These are phyloP conservation scores for Pyrenophora seminiperda DNA, from an alignment of 2,329 filamentous ascomycete species.

Conservation along the genomic window DNA sequence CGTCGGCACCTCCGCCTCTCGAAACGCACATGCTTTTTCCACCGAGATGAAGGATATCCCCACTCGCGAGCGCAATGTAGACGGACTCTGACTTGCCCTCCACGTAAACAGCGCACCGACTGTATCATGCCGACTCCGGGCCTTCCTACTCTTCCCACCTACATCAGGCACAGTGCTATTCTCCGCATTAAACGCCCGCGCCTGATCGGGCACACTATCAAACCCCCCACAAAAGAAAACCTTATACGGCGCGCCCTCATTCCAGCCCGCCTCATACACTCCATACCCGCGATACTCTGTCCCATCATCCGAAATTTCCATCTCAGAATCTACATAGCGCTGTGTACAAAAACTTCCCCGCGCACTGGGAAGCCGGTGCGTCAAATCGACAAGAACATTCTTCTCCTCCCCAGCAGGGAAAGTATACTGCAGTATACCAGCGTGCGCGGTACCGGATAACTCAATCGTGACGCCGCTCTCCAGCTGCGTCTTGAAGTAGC, in stretches of 20 bases:
- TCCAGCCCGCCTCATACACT: constrained; percentile 37
- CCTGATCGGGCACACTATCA: constrained; percentile 26
- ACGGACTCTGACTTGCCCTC: constrained; percentile 10
- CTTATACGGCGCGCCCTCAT: constrained; percentile 37
- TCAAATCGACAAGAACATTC: constrained; percentile 53
- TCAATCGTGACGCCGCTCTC: constrained; percentile 63
- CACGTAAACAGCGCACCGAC: constrained; percentile 58
- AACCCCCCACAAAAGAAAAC: constrained; percentile 40
- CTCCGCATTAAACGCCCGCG: constrained; percentile 56
- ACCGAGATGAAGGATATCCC: constrained; percentile 57
- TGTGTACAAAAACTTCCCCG: constrained; percentile 24
- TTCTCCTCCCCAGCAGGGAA: constrained; percentile 56
- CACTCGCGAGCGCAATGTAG: constrained; percentile 53
- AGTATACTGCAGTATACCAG: constrained; percentile 65
- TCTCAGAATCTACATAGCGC: constrained; percentile 29
- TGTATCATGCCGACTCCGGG: constrained; percentile 46
- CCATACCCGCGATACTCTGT: constrained; percentile 34
- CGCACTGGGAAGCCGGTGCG: constrained; percentile 46
- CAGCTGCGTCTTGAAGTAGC: constrained; percentile 65
- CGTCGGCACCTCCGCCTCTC: constrained; percentile 48
- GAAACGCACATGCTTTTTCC: constrained; percentile 54
- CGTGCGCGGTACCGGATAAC: constrained; percentile 61
- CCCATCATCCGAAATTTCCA: constrained; percentile 27
- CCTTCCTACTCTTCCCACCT: constrained; percentile 16
- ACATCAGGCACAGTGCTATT: constrained; percentile 13